Evolutionary conservation across 73 alveolate genomes (phyloP), one percentile per base, ranked within the genome.

Genomic region (Durusdinium trenchii): DNA sequence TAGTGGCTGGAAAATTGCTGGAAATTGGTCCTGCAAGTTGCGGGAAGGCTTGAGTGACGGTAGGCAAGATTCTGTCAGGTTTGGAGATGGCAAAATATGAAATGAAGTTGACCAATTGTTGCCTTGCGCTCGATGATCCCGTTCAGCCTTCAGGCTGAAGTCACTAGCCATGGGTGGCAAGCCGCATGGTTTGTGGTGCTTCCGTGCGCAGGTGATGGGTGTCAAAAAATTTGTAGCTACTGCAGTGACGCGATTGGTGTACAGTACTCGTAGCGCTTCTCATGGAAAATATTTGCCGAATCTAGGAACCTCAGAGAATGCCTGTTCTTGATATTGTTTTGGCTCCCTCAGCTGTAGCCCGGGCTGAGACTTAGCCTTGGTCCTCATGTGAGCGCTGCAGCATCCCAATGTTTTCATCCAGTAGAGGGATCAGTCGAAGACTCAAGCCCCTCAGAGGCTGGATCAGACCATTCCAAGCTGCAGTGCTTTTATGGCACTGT

Each of bases 361-460:
- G 61, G 23, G 87, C 87, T 43, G 87, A 79, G 32, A 20, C 90
- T 79, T 79, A 54, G 26, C 14, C 69, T 30, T 67, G 69, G 47
- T 79, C 45, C 40, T 76, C 61, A 76, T 36, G 45, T 47, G 90
- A 23, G 69, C 32, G 47, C 26, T 47, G 46, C 52, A 5, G n/a
- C 47, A 83, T 50, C 75, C 73, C 36, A 28, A 50, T 83, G 73
- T 83, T 23, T 35, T 30, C 71, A 30, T 32, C 85, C 42, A 36
- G 84, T 52, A 91, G 73, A 45, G 81, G 97, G 89, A 46, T 69
- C 47, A 69, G 97, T 67, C 97, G 30, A 69, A 91, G 97, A 67
- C 97, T 91, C 43, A 36, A 51, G 47, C 46, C 42, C 51, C 60
- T 67, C 89, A 47, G 78, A 5, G 50, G 42, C 2, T 43, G 96